These are phyloP conservation scores for Brassica juncea DNA, from an alignment of 345 rosid genomes.

Conservation along the genomic window DNA sequence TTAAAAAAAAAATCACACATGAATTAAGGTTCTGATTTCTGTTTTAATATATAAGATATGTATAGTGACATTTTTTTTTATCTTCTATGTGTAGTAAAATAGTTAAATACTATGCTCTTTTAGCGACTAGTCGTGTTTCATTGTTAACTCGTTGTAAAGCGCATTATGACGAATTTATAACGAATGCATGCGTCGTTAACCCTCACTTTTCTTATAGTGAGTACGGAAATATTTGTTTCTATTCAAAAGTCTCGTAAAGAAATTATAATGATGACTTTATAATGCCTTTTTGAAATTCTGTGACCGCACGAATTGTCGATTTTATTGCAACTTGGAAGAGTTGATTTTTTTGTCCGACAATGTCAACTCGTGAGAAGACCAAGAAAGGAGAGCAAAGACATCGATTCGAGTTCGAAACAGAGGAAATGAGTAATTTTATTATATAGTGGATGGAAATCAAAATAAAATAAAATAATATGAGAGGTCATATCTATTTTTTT, in stretches of 20 bases:
- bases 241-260: slow-evolving; percentile 5
- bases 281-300: slow-evolving; percentile 2
- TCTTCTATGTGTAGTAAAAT: no score
- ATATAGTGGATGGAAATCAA: not conserved
- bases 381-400: not conserved
- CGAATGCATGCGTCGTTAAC: no score
- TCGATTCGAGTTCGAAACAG: not conserved
- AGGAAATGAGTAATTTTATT: not conserved
- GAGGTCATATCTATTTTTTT: not conserved
- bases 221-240: no score
- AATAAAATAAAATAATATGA: not conserved
- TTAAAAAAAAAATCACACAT: no score
- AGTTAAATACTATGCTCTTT: no score
- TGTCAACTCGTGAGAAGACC: slow-evolving; percentile 12
- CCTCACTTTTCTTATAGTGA: no score
- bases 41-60: not conserved
- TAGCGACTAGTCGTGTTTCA: no score
- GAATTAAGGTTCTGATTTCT: no score
- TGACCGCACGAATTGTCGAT: slow-evolving; percentile 9
- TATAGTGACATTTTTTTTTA: not conserved
- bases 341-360: slow-evolving; percentile 17
- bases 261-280: slow-evolving; percentile 16
- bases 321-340: slow-evolving; percentile 3
- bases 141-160: no score
- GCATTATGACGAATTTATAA: no score